phyloP scores from a whole-genome alignment of 495 filamentous ascomycete genomes.

The Penicillium ucsense region DNA sequence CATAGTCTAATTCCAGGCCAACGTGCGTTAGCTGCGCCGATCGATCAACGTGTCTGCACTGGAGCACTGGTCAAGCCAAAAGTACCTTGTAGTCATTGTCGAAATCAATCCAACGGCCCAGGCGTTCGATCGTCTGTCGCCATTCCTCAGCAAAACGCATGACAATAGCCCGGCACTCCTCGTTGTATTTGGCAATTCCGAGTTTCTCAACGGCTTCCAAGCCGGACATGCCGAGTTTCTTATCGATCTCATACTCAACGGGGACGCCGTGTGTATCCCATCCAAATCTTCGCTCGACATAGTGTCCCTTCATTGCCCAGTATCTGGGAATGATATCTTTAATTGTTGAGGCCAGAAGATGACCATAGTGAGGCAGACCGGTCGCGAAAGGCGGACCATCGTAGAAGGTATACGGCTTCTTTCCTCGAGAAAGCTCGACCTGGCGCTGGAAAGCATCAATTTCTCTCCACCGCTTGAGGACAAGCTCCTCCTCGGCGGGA shows the following conservation, averaged over 20 bases:
- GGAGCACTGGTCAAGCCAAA: neutral
- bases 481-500: slow-evolving; percentile 75
- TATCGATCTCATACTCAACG: slow-evolving; percentile 97
- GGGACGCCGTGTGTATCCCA: slow-evolving; percentile 96
- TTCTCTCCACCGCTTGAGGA: slow-evolving; percentile 76
- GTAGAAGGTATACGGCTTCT: slow-evolving; percentile 60
- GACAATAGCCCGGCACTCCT: slow-evolving; percentile 85
- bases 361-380: slow-evolving; percentile 89
- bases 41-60: too few species aligned
- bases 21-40: too few species aligned
- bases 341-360: slow-evolving; percentile 90
- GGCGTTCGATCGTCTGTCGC: slow-evolving; percentile 77
- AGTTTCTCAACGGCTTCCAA: slow-evolving; percentile 79
- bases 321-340: slow-evolving; percentile 96
- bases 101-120: slow-evolving; percentile 97
- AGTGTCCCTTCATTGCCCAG: slow-evolving; percentile 94
- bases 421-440: slow-evolving; percentile 62
- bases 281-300: slow-evolving; percentile 64
- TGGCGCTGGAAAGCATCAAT: slow-evolving; percentile 81
- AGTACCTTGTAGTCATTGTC: slow-evolving; percentile 92
- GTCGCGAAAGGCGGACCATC: slow-evolving; percentile 57
- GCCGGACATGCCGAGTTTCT: slow-evolving; percentile 85
- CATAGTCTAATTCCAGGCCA: slow-evolving; percentile 55
- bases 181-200: slow-evolving; percentile 87
- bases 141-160: slow-evolving; percentile 89